Conservation (phyloP, 2,329 filamentous ascomycete species). For the Fusarium duplospermum region DNA sequence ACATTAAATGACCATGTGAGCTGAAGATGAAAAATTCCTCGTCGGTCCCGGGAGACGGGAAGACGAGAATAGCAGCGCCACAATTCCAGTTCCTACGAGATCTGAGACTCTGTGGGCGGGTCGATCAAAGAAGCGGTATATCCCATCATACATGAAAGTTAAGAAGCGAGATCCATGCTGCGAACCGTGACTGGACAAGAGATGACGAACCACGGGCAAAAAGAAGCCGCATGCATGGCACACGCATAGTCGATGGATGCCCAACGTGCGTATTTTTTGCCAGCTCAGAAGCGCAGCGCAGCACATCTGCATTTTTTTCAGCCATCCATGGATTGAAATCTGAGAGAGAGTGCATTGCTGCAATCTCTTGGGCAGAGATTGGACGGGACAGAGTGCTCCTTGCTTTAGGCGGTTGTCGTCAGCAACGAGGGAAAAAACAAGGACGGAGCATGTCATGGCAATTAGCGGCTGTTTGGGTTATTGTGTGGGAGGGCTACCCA, state of each 20-base stretch:
- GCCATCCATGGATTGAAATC: background rate
- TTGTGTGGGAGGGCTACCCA: slow-evolving; percentile 32
- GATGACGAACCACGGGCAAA: slow-evolving; percentile 9
- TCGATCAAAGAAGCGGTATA: slow-evolving; percentile 31
- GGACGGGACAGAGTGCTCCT: slow-evolving; percentile 10
- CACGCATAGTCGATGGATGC: background rate
- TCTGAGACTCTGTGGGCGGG: slow-evolving; percentile 22
- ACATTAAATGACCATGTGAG: slow-evolving; percentile 20
- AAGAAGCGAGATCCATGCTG: slow-evolving; percentile 16
- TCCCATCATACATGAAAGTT: background rate
- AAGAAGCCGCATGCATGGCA: background rate
- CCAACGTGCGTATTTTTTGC: background rate
- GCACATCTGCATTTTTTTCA: background rate
- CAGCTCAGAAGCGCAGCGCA: background rate
- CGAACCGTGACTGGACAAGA: slow-evolving; percentile 6
- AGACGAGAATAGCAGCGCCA: slow-evolving; percentile 24
- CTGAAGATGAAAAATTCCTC: slow-evolving; percentile 15
- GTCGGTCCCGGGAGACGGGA: background rate
- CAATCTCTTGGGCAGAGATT: slow-evolving; percentile 18
- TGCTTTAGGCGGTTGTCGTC: slow-evolving; percentile 37
- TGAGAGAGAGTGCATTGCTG: slow-evolving; percentile 6
- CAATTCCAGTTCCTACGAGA: slow-evolving; percentile 22
- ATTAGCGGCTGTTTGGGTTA: slow-evolving; percentile 28
- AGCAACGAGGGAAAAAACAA: slow-evolving; percentile 38
- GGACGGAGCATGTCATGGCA: slow-evolving; percentile 18